Evolutionary conservation across 2,329 filamentous ascomycete species (phyloP), one percentile per base, ranked within the genome.

Genomic region (Calonectria henricotiae): DNA sequence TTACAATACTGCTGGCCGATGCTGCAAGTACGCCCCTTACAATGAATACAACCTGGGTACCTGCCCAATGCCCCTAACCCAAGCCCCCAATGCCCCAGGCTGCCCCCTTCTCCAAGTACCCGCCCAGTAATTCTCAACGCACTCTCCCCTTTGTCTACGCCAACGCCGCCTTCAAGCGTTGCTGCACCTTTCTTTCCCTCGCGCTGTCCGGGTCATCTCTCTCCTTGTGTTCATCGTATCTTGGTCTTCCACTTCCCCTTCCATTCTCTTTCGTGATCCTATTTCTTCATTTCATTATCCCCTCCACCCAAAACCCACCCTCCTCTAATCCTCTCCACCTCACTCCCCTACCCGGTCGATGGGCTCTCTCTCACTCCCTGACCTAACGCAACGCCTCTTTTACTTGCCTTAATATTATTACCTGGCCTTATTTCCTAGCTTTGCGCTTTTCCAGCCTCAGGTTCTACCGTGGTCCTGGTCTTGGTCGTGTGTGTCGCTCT

Each of bases 381-480:
- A 63, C 77, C 79, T 80, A 80, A 80, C 79, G 79, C 78, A 80
- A 80, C 79, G 80, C 79, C 77, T 80, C 75, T 80, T 78, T 77
- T 78, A 72, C 77, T 73, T 73, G 73, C 72, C 74, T 75, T 76
- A 75, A 72, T 75, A 76, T 66, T 55, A 35, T 43, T 58, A 55
- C 74, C 73, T 77, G 74, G 61, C 69, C 65, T 69, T 71, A 64
- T 74, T 77, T 77, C 74, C 75, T 75, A 76, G 51, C 51, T 58
- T 58, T 32, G 65, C 74, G 74, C 68, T 62, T 71, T 75, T 73
- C 76, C 54, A 72, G 74, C 76, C 76, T 78, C 70, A 77, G 76
- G 76, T 77, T 67, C 69, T 69, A 67, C 70, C 69, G 71, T 76
- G 73, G 55, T 58, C 67, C 44, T 69, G 75, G 71, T 72, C 73